Evolutionary conservation across 371 early-diverging fungal species (phyloP).

Genomic region (Dipsacomyces acuminosporus): DNA sequence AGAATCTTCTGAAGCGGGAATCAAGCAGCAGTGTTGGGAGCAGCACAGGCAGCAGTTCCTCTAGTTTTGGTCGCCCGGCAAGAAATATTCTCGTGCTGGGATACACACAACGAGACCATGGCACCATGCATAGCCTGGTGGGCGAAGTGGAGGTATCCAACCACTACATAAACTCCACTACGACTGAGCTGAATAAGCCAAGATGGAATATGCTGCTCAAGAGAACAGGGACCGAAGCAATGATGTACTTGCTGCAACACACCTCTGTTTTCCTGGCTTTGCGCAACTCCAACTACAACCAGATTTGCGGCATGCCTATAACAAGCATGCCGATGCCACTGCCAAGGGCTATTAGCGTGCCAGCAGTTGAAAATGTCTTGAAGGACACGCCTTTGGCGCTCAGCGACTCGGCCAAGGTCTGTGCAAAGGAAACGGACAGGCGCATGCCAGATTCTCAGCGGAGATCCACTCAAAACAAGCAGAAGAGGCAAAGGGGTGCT

Average conservation of each 20-base stretch:
- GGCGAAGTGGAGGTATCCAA: slow-evolving; percentile 14
- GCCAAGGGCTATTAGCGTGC: neutral
- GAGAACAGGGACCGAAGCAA: slow-evolving; percentile 23
- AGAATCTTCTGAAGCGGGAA: slow-evolving; percentile 10
- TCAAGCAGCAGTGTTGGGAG: no score
- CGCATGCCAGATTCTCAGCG: no score
- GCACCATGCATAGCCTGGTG: slow-evolving; percentile 21
- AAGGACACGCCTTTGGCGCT: no score
- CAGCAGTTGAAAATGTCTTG: neutral
- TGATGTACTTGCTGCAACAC: slow-evolving; percentile 17
- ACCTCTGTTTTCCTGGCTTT: slow-evolving; percentile 30
- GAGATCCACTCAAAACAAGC: no score
- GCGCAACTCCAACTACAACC: slow-evolving; percentile 19
- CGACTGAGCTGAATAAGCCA: slow-evolving; percentile 21
- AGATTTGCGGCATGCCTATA: slow-evolving; percentile 32
- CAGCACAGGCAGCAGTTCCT: slow-evolving; percentile 1
- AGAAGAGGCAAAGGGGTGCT: neutral
- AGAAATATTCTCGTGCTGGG: slow-evolving; percentile 30
- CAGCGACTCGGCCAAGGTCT: no score
- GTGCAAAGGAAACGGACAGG: no score
- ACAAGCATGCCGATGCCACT: slow-evolving; percentile 4
- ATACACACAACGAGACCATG: slow-evolving; percentile 12
- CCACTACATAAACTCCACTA: slow-evolving; percentile 27
- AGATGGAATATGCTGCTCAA: slow-evolving; percentile 24
- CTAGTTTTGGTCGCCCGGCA: neutral